phyloP scores from a whole-genome alignment of 2,329 filamentous ascomycete species.

The Macrophomina pseudophaseolina region DNA sequence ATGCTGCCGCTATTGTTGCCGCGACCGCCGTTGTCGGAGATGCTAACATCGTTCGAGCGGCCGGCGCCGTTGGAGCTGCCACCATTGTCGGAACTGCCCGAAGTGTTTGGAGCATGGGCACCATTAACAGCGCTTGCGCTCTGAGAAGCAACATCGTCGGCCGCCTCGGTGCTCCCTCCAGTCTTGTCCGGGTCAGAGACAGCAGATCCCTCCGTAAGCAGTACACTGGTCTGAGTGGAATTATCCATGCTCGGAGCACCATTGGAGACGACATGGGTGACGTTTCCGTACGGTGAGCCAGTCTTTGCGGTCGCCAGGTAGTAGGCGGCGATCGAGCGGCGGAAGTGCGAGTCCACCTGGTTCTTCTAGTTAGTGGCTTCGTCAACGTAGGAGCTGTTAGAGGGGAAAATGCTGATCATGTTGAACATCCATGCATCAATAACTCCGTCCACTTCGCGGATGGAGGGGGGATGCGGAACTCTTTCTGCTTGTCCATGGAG shows the following conservation, averaged over 20 bases:
- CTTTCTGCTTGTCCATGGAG: slow-evolving; percentile 13
- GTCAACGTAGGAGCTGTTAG: slow-evolving; percentile 13
- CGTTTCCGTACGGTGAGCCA: slow-evolving; percentile 1
- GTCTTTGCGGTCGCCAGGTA: slow-evolving; percentile 20
- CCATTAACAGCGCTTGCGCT: background rate
- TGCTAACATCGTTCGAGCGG: background rate
- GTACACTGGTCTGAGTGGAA: background rate
- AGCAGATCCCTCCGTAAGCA: background rate
- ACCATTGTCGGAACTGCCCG: too few relatives aligned
- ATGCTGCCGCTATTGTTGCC: too few relatives aligned
- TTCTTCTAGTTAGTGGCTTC: slow-evolving; percentile 25
- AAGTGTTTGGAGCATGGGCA: too few relatives aligned
- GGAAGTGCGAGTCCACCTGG: slow-evolving; percentile 22
- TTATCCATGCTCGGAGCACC: background rate
- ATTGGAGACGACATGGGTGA: background rate
- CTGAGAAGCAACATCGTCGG: background rate
- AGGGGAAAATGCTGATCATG: slow-evolving; percentile 23
- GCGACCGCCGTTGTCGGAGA: background rate
- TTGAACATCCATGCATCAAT: slow-evolving; percentile 26
- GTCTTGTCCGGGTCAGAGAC: background rate
- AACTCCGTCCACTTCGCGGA: slow-evolving; percentile 20
- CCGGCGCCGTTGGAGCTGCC: background rate
- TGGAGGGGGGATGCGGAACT: slow-evolving; percentile 16
- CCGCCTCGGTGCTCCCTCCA: background rate
- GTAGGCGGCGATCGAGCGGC: slow-evolving; percentile 13